Base-by-base conservation (phyloP, 371 early-diverging fungal genomes). In the Rhizomucor miehei region DNA sequence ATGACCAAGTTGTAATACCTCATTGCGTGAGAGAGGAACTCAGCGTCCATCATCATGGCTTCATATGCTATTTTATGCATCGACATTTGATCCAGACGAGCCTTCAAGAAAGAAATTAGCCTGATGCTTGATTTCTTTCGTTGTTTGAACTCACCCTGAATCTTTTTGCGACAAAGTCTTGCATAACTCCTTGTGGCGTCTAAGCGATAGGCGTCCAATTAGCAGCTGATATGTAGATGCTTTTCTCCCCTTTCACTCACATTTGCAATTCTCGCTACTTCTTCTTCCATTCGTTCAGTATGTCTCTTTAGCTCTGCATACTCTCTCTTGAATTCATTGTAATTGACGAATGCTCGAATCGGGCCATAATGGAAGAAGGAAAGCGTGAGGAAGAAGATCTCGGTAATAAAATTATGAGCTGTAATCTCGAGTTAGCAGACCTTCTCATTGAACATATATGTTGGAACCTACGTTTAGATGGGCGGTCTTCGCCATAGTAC, bases 1-100 rank as follows among this genome's bases (percentile, higher is more conserved):
- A 94, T 92, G 12, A 84, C 86, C 10, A 96, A 71, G 40, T 89
- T 87, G 60, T 89, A 92, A 55, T 94, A 95, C 36, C 82, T 73
- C 59, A 91, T 64, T 0, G 77, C 69, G 48, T 82, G 76, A 2
- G 73, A 71, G 35, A 95, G 56, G 11, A 84, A 72, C 17, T 67
- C 67, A 3, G 81, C 80, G 56, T 95, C 91, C 58, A 93, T 56
- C 14, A 94, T 50, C 66, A 87, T 87, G 0, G 93, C 72, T 21
- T 94, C 92, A 49, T 87, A 76, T 9, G 90, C 85, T 12, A 90
- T 65, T 47, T 84, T 82, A 57, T 84, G 79, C 10, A 80, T 73
- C 20, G 86, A 65, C 78, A 87, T 80, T 36, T 63, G 66, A 1
- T 80, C 82, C 23, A 81, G 50, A 56, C 88, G 77, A 2, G 54